A percentile compares a stretch with the other conserved stretches of the same genome.
Evolutionary conservation across 2,329 filamentous ascomycete species (phyloP).

Genomic region (Hypoxylon rubiginosum): DNA sequence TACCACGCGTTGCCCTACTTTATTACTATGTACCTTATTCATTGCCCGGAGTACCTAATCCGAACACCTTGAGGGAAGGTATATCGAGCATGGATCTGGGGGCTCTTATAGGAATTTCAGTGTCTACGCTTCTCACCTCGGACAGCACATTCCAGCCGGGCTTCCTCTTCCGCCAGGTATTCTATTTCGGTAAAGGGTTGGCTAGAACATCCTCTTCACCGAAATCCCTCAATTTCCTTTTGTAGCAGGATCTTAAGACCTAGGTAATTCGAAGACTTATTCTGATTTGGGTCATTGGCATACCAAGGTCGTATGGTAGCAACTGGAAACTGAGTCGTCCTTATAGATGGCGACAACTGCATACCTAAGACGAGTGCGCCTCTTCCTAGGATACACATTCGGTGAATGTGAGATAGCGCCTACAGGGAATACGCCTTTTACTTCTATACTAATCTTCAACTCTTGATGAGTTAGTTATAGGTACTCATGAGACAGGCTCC

Average conservation of each 20-base stretch:
- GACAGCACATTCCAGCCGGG: slow-evolving; percentile 14
- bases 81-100: neutral
- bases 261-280: neutral
- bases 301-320: too few species aligned
- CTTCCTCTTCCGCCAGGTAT: neutral
- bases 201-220: neutral
- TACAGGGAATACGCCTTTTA: too few species aligned
- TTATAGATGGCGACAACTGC: too few species aligned
- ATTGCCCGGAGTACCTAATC: slow-evolving; percentile 2
- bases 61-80: neutral
- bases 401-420: too few species aligned
- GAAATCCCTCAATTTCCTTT: neutral
- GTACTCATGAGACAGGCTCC: too few species aligned
- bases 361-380: too few species aligned
- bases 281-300: too few species aligned
- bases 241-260: neutral
- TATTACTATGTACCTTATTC: slow-evolving; percentile 19
- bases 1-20: slow-evolving; percentile 23
- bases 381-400: too few species aligned
- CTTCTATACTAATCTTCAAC: too few species aligned
- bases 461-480: too few species aligned
- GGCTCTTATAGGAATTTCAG: slow-evolving; percentile 4
- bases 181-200: neutral
- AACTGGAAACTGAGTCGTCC: too few species aligned
- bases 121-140: neutral